Evolutionary conservation across 805 yeast species (phyloP).

Genomic region (Priceomyces melissophilus): DNA sequence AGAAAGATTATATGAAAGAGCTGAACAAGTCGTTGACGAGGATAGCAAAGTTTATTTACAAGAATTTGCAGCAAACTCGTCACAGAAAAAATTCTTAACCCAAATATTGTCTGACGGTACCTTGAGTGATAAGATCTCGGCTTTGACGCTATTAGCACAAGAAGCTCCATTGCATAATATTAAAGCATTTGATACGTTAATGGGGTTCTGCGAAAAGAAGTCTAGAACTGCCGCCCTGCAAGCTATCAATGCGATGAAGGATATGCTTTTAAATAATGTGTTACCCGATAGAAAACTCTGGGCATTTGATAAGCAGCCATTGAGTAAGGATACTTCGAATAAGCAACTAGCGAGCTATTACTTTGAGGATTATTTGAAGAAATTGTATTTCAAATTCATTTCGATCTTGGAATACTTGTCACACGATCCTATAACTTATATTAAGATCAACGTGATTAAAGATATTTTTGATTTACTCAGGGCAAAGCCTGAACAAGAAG

Average conservation of each 20-base stretch:
- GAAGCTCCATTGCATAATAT: slow-evolving; percentile 92
- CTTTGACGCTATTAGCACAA: slow-evolving; percentile 86
- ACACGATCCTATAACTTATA: slow-evolving; percentile 90
- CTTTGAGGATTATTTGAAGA: slow-evolving; percentile 87
- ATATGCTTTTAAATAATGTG: slow-evolving; percentile 78
- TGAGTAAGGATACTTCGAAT: slow-evolving; percentile 36
- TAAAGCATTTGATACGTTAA: slow-evolving; percentile 75
- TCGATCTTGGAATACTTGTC: slow-evolving; percentile 73
- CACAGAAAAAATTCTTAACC: slow-evolving; percentile 83
- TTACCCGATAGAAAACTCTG: slow-evolving; percentile 82
- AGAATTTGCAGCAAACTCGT: slow-evolving; percentile 69
- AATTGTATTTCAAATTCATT: slow-evolving; percentile 68
- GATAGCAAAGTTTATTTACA: slow-evolving; percentile 72
- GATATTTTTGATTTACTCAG: slow-evolving; percentile 78
- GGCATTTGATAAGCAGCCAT: slow-evolving; percentile 73
- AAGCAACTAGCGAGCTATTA: slow-evolving; percentile 68
- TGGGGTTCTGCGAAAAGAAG: slow-evolving; percentile 82
- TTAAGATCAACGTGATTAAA: slow-evolving; percentile 70
- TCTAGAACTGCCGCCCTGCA: slow-evolving; percentile 91
- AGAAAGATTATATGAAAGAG: slow-evolving; percentile 61
- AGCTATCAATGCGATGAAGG: slow-evolving; percentile 84
- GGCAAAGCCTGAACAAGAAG: slow-evolving; percentile 95
- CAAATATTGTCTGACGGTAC: slow-evolving; percentile 93
- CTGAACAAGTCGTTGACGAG: slow-evolving; percentile 57
- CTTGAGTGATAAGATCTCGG: slow-evolving; percentile 89